phyloP scores from a whole-genome alignment of 2,329 filamentous ascomycete species.

The Fusarium sp. region DNA sequence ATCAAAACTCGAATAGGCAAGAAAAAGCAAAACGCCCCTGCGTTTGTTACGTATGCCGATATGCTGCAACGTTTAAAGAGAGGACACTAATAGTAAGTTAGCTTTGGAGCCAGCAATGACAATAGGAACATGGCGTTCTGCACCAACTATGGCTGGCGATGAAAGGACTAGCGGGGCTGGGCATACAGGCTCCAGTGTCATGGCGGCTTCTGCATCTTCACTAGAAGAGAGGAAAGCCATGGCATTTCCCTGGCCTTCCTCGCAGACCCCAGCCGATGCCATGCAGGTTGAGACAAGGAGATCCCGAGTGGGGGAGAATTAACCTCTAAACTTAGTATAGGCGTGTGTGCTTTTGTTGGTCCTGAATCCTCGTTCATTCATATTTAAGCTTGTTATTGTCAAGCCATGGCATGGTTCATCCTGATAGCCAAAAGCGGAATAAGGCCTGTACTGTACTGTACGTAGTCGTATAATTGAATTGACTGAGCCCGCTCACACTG shows the following conservation, averaged over 20 bases:
- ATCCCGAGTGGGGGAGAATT: not conserved
- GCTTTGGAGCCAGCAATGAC: slow-evolving; percentile 18
- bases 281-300: not conserved
- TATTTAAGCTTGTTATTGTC: slow-evolving; percentile 12
- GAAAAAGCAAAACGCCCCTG: slow-evolving; percentile 24
- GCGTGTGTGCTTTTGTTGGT: not conserved
- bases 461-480: not conserved
- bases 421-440: not conserved
- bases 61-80: slow-evolving; percentile 30
- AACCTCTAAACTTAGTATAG: not conserved
- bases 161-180: slow-evolving; percentile 14
- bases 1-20: slow-evolving; percentile 15
- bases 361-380: slow-evolving; percentile 4
- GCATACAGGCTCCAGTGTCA: not conserved
- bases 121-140: slow-evolving; percentile 33
- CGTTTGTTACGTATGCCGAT: slow-evolving; percentile 5
- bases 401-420: not conserved
- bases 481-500: not conserved
- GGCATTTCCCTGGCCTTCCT: not conserved
- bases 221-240: not conserved
- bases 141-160: slow-evolving; percentile 30
- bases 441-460: not conserved
- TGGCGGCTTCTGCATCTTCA: slow-evolving; percentile 12
- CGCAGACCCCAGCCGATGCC: not conserved
- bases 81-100: not conserved